Evolutionary conservation across 129 eudicot genomes (phyloP), one percentile per base, ranked within the genome.

Genomic region (Helichrysum umbraculigerum): DNA sequence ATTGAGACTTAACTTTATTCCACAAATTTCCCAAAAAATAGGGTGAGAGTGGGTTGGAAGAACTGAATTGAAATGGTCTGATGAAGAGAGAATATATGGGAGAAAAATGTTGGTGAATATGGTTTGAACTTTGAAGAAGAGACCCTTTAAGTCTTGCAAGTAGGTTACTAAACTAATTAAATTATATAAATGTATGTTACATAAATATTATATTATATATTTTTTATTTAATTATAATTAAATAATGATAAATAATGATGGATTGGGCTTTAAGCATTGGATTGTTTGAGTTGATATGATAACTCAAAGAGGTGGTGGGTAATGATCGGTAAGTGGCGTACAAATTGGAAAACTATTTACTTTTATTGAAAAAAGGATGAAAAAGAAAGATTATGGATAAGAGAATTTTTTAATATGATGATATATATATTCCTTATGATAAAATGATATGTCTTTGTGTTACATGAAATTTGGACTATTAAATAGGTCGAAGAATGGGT

Each of bases 291-390:
- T 69, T 14, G 81, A 78, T 32, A 78, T 78, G 52, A 70, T 70
- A 71, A 71, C 76, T 33, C 54, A 70, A 47, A 59, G 52, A 14
- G 82, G 72, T 78, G 82, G 77, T 61, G 65, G 82, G 82, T 78
- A 78, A 78, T 78, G 71, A 71, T 78, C 62, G 82, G 70, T 41
- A 71, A 52, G 77, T 78, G 72, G 82, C 76, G 82, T 78, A 71
- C 22, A 70, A 70, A 71, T 71, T 71, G 57, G 76, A 68, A 68
- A 68, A 77, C 81, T 67, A 22, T 68, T 57, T 0, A 22, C 57
- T 41, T 47, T 59, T 25, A 37, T 37, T 58, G 14, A 60, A 47
- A 47, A 47, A 63, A 51, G 44, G 30, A 25, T 5, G n/a, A 12
- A 25, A n/a, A 47, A 63, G 58, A 51, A 56, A 32, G 34, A 33